phyloP scores from a whole-genome alignment of 2,329 filamentous ascomycete genomes.

The Sporothrix schenckii region DNA sequence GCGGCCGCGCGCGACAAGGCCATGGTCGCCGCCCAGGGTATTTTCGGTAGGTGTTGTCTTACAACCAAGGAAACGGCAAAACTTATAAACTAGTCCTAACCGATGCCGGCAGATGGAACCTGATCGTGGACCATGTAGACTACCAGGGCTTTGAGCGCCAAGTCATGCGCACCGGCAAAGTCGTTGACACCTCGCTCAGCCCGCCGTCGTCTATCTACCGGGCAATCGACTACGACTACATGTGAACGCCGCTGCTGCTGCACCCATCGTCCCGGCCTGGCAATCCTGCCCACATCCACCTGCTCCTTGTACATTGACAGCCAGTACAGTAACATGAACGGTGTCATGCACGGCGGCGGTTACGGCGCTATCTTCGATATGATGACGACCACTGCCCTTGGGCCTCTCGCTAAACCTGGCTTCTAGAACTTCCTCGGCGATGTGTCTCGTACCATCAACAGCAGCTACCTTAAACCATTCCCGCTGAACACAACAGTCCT shows the following conservation, averaged over 20 bases:
- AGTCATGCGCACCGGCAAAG: constrained; percentile 36
- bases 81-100: neutral
- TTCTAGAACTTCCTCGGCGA: constrained; percentile 56
- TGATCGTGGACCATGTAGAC: constrained; percentile 31
- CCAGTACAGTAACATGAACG: constrained; percentile 51
- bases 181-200: constrained; percentile 41
- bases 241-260: neutral
- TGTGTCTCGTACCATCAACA: constrained; percentile 53
- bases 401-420: constrained; percentile 51
- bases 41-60: constrained; percentile 32
- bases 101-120: constrained; percentile 33
- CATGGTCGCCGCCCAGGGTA: constrained; percentile 31
- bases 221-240: neutral
- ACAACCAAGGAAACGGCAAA: neutral
- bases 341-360: constrained; percentile 57
- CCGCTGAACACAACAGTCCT: constrained; percentile 48
- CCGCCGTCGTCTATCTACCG: constrained; percentile 28
- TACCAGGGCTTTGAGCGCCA: constrained; percentile 37
- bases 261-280: constrained; percentile 22
- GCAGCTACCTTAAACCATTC: constrained; percentile 55
- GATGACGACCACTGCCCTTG: constrained; percentile 54
- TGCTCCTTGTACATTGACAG: constrained; percentile 51
- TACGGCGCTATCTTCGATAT: constrained; percentile 60
- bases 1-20: constrained; percentile 20
- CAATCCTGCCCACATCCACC: constrained; percentile 42